phyloP scores from a whole-genome alignment of 2,329 filamentous ascomycete species.

The Neofusicoccum sp. region DNA sequence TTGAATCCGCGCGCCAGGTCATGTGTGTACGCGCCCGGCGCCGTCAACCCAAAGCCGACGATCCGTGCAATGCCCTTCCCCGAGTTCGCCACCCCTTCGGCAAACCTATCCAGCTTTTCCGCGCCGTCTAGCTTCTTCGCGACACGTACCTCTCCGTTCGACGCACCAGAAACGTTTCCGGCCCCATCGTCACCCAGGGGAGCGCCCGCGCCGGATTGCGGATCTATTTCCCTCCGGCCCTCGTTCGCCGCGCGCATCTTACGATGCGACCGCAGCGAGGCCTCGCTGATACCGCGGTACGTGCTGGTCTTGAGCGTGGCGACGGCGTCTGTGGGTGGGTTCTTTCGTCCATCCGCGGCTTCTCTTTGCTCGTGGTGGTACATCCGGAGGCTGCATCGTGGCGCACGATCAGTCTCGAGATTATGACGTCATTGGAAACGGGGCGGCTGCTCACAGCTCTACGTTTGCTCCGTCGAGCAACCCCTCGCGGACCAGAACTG shows the following conservation, averaged over 20 bases:
- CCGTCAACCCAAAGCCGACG: conserved; percentile 69
- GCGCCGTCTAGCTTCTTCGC: not conserved
- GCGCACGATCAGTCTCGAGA: not conserved
- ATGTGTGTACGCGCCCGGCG: conserved; percentile 80
- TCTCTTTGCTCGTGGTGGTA: not conserved
- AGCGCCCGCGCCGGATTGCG: too few species aligned
- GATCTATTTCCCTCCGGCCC: not conserved
- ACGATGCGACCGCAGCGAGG: not conserved
- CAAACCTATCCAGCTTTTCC: not conserved
- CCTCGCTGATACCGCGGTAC: not conserved
- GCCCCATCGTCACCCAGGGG: not conserved
- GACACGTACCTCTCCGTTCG: not conserved
- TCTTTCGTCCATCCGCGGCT: not conserved
- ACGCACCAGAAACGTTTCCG: not conserved
- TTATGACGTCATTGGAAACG: not conserved
- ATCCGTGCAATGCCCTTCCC: conserved; percentile 68
- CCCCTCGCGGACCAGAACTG: not conserved
- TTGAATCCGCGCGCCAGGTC: conserved; percentile 82
- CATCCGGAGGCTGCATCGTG: too few species aligned
- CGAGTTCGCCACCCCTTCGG: conserved; percentile 40
- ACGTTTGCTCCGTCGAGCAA: not conserved
- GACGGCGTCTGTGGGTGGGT: not conserved
- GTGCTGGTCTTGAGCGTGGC: not conserved
- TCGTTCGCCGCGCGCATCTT: not conserved
- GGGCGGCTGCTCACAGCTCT: not conserved